Evolutionary conservation across 2,329 filamentous ascomycete genomes (phyloP), one percentile per base, ranked within the genome.

Genomic region (Arthrobotrys entomopaga): DNA sequence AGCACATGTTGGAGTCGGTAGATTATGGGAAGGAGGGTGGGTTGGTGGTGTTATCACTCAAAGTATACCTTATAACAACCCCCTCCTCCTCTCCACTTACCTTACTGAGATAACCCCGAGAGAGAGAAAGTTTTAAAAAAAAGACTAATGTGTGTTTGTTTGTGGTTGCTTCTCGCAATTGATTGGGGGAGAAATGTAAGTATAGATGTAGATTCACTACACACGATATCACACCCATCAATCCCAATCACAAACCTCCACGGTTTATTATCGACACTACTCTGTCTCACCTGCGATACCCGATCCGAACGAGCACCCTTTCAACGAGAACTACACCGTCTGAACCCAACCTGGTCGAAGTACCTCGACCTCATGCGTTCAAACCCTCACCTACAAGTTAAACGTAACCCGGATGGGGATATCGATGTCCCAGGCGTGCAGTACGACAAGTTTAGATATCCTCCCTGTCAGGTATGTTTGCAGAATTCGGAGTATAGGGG

Each of bases 321-420:
- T 79, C 95, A 99, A 81, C 81, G 86, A 19, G 87, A 91, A 52
- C 84, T 99, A 67, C 86, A 91, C 8, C 83, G 84, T 56, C 85
- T 98, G 43, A 99, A 99, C 80, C 95, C 95, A 0, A 85, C 88
- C 16, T 99, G 95, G 95, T 87, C 89, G 0, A 86, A 84, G 0
- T 93, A 97, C 77, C 84, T 98, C 24, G 82, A 85, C 16, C 87
- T 48, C 6, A 91, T 76, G 90, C 92, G 77, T 82, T 94, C 16
- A 87, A 87, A 4, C 87, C 87, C 85, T 46, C 85, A 85, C 61
- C 86, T 85, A 77, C 92, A 92, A 0, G 84, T 97, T 76, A 91
- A 89, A 80, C 89, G 92, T 38, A 98, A 98, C 78, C 93, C 95
- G 0, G 95, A 99, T 79, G 95, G 95, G 57, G 95, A 99, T 79